These are phyloP conservation scores for Fonsecaea nubica DNA, from an alignment of 2,329 filamentous ascomycete genomes.

Conservation along the genomic window DNA sequence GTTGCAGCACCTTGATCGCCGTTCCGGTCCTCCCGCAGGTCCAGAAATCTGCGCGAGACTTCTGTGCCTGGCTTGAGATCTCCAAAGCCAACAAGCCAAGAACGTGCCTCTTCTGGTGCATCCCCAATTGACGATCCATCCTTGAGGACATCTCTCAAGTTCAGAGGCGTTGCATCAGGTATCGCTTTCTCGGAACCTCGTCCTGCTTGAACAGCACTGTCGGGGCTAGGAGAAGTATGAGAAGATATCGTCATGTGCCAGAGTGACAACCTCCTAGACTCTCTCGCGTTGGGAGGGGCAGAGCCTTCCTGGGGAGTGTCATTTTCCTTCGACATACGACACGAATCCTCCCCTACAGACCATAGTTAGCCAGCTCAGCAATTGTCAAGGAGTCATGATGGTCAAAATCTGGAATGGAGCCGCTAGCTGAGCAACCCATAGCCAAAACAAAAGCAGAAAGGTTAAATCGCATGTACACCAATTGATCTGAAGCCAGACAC, in stretches of 20 bases:
- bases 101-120: slow-evolving; percentile 33
- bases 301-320: slow-evolving; percentile 30
- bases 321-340: slow-evolving; percentile 38
- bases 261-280: slow-evolving; percentile 26
- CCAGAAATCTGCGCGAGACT: slow-evolving; percentile 33
- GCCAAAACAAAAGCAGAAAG: not conserved
- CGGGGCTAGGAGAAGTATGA: slow-evolving; percentile 25
- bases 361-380: slow-evolving; percentile 21
- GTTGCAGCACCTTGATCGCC: slow-evolving; percentile 21
- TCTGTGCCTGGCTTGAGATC: slow-evolving; percentile 35
- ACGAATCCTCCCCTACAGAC: slow-evolving; percentile 18
- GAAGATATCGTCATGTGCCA: slow-evolving; percentile 24
- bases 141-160: slow-evolving; percentile 24
- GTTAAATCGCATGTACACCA: not conserved
- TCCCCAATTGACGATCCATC: slow-evolving; percentile 22
- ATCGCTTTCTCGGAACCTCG: slow-evolving; percentile 21
- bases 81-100: slow-evolving; percentile 35
- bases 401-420: not conserved
- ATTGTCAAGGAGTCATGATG: not conserved
- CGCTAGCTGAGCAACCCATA: not conserved
- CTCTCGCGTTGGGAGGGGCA: slow-evolving; percentile 22
- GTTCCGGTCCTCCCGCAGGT: slow-evolving; percentile 22
- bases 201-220: slow-evolving; percentile 15
- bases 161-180: slow-evolving; percentile 8
- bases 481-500: not conserved